A percentile compares a stretch with the other conserved stretches of the same genome.
Conservation (phyloP, 225 moss, liverwort and hornwort genomes). For the Sphagnum contortum region DNA sequence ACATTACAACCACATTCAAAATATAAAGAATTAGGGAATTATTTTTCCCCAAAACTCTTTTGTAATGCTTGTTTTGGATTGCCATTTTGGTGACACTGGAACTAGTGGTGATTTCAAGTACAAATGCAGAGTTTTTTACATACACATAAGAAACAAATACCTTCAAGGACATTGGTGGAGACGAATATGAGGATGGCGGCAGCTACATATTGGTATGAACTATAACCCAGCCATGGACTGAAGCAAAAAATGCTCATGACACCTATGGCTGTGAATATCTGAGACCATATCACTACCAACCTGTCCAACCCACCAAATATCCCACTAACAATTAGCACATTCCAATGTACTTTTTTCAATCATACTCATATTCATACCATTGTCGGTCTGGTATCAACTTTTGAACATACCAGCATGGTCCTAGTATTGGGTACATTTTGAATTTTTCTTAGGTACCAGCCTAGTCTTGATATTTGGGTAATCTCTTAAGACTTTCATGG, state of each 20-base stretch:
- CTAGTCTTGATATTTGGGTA: too few relatives aligned
- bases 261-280: slow-evolving; percentile 44
- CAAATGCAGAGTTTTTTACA: too few relatives aligned
- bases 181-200: slow-evolving; percentile 53
- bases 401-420: too few relatives aligned
- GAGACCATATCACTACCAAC: slow-evolving; percentile 51
- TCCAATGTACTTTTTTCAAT: too few relatives aligned
- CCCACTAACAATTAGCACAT: not conserved
- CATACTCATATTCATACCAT: too few relatives aligned
- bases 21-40: not conserved
- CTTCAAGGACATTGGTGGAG: slow-evolving; percentile 61
- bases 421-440: too few relatives aligned
- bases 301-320: slow-evolving; percentile 12
- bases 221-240: slow-evolving; percentile 26
- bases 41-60: not conserved
- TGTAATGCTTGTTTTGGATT: too few relatives aligned
- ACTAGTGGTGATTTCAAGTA: too few relatives aligned
- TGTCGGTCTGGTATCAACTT: too few relatives aligned
- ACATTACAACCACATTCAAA: not conserved
- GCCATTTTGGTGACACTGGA: too few relatives aligned
- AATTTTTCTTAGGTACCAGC: too few relatives aligned
- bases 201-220: slow-evolving; percentile 39
- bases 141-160: not conserved
- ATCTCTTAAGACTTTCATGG: too few relatives aligned
- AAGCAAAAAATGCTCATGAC: slow-evolving; percentile 33